These are phyloP conservation scores for Torulaspora microellipsoides DNA, from an alignment of 805 yeast species.

Conservation along the genomic window DNA sequence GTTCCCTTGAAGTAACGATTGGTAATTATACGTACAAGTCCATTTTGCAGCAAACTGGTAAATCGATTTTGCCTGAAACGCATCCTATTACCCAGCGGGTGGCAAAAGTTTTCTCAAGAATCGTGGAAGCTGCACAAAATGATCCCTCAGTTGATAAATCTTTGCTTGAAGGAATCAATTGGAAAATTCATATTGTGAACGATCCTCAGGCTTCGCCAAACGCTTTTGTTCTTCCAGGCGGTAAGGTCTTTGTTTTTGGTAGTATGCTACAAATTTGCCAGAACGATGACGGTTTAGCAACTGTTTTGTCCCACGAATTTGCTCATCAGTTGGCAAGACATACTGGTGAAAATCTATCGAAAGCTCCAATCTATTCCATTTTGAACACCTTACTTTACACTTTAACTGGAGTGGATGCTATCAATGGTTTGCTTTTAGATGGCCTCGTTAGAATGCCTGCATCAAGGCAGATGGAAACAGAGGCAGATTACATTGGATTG, in stretches of 20 bases:
- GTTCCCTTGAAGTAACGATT: constrained; percentile 54
- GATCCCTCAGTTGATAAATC: constrained; percentile 36
- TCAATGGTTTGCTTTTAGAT: constrained; percentile 50
- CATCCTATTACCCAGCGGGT: constrained; percentile 61
- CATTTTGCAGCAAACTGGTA: constrained; percentile 50
- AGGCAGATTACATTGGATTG: constrained; percentile 92
- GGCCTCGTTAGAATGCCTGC: constrained; percentile 73
- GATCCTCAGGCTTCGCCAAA: constrained; percentile 78
- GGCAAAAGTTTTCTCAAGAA: constrained; percentile 54
- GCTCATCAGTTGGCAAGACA: constrained; percentile 95
- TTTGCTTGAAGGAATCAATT: constrained; percentile 37
- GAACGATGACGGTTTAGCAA: constrained; percentile 90
- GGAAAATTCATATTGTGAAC: constrained; percentile 80
- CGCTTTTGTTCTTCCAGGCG: constrained; percentile 95
- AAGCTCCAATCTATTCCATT: constrained; percentile 63
- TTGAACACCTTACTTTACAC: constrained; percentile 51
- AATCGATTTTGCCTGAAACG: constrained; percentile 51
- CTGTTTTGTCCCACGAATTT: constrained; percentile 88
- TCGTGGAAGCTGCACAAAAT: constrained; percentile 55
- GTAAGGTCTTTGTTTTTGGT: constrained; percentile 86
- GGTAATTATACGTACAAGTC: constrained; percentile 64
- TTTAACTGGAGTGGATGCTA: constrained; percentile 52
- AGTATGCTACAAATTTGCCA: constrained; percentile 72
- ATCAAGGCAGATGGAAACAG: constrained; percentile 89
- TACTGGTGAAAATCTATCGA: constrained; percentile 74